Evolutionary conservation across 164 flowering plant genomes (phyloP).

Genomic region (Echeveria elegans): DNA sequence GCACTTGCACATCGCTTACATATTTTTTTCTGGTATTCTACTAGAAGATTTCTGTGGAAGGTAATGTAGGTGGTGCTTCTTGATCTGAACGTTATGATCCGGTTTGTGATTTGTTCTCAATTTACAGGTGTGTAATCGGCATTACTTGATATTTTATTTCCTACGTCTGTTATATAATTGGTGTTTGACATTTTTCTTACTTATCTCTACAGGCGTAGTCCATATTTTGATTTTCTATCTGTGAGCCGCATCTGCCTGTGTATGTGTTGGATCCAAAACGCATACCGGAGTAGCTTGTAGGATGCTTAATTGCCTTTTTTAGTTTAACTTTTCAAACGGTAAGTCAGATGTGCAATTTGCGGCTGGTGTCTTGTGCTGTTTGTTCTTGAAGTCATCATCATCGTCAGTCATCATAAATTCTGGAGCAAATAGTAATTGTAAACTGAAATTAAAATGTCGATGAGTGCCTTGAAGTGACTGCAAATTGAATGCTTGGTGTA

Average conservation of each 20-base stretch:
- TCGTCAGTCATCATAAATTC: not conserved
- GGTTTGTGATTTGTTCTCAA: not conserved
- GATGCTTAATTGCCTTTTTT: constrained; percentile 5
- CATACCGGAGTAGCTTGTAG: constrained; percentile 1
- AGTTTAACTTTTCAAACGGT: not conserved
- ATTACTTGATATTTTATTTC: no score
- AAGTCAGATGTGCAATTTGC: not conserved
- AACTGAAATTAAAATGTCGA: not conserved
- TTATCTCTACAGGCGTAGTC: constrained; percentile 12
- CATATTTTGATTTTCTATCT: constrained; percentile 12
- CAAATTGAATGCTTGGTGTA: not conserved
- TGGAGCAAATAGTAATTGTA: not conserved
- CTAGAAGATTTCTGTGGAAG: constrained; percentile 37
- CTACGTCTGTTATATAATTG: no score
- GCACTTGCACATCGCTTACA: not conserved
- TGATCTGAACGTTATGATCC: constrained; percentile 16
- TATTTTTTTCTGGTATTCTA: constrained; percentile 4
- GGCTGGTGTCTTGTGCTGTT: not conserved
- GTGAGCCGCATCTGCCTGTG: constrained; percentile 7
- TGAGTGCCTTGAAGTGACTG: not conserved
- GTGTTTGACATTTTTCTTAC: not conserved
- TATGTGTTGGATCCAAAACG: constrained; percentile 9
- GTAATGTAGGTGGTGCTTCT: constrained; percentile 40
- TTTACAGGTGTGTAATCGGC: not conserved
- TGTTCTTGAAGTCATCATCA: not conserved